Evolutionary conservation across 1,284 basidiomycete species (phyloP).

Genomic region (Xerocomus amazonicus): DNA sequence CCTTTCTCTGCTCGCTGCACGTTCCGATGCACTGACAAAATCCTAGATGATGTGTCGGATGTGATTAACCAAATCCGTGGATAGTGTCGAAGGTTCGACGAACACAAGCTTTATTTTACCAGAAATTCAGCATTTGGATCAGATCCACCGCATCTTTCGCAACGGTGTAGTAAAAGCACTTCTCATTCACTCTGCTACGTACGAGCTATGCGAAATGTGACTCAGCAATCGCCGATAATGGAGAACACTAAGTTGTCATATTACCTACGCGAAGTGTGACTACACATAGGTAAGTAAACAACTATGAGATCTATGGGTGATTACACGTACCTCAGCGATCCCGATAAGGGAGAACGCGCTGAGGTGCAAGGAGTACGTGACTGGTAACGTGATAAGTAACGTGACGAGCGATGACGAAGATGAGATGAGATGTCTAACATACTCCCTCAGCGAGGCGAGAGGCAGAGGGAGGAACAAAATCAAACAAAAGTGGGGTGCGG

Average conservation of each 20-base stretch:
- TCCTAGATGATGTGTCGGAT: conserved; percentile 11
- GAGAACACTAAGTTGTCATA: too few species aligned
- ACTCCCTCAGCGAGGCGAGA: neutral
- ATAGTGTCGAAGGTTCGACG: conserved; percentile 12
- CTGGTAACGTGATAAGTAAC: too few species aligned
- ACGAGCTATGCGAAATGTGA: too few species aligned
- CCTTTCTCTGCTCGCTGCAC: neutral
- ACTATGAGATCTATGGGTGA: too few species aligned
- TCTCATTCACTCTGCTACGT: conserved; percentile 5
- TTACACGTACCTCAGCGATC: too few species aligned
- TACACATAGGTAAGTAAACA: too few species aligned
- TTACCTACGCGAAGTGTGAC: too few species aligned
- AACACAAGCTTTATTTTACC: conserved; percentile 9
- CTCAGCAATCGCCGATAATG: too few species aligned
- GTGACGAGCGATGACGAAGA: too few species aligned
- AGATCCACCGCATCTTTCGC: conserved; percentile 3
- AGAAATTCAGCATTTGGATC: conserved; percentile 9
- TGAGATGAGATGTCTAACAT: neutral
- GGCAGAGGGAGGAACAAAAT: neutral
- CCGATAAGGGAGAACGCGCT: too few species aligned
- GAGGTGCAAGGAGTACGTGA: too few species aligned
- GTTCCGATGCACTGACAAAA: neutral
- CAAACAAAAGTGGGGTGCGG: neutral
- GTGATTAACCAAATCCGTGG: conserved; percentile 9
- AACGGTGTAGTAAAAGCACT: conserved; percentile 5